Evolutionary conservation across 2,329 filamentous ascomycete genomes (phyloP).

Genomic region (Cordyceps pruinosa): DNA sequence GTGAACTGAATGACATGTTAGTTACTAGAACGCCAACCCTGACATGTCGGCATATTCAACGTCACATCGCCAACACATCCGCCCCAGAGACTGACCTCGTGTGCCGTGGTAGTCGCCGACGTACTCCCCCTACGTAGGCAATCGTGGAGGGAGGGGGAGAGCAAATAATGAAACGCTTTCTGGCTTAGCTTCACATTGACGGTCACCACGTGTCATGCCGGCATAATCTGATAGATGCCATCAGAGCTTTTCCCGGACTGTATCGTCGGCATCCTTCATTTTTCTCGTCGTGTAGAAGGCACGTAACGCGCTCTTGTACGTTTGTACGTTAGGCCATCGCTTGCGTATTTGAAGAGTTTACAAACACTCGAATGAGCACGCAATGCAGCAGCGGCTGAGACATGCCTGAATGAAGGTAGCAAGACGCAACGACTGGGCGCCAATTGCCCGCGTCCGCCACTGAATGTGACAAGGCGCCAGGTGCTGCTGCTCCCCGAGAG

Average conservation of each 20-base stretch:
- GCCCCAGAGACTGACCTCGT: not conserved
- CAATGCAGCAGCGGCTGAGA: not conserved
- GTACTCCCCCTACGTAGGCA: not conserved
- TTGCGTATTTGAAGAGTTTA: too few relatives aligned
- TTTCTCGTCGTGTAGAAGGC: not conserved
- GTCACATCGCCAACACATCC: slow-evolving; percentile 5
- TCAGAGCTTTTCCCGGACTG: not conserved
- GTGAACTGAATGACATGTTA: not conserved
- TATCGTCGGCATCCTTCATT: not conserved
- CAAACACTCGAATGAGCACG: not conserved
- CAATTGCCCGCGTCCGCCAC: too few relatives aligned
- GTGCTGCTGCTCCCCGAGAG: not conserved
- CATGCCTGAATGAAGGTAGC: not conserved
- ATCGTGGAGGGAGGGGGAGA: not conserved
- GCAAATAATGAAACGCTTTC: slow-evolving; percentile 2
- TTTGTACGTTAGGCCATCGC: too few relatives aligned
- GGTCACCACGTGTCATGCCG: not conserved
- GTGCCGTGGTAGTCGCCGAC: not conserved
- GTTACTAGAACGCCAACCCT: not conserved
- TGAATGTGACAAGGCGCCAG: too few relatives aligned
- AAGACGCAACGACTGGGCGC: not conserved
- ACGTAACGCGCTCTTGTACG: not conserved
- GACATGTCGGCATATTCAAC: not conserved
- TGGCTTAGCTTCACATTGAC: not conserved
- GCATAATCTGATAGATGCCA: not conserved